These are phyloP conservation scores for Phytophthora macrochlamydospora DNA, from an alignment of 352 stramenopile species.

Conservation along the genomic window DNA sequence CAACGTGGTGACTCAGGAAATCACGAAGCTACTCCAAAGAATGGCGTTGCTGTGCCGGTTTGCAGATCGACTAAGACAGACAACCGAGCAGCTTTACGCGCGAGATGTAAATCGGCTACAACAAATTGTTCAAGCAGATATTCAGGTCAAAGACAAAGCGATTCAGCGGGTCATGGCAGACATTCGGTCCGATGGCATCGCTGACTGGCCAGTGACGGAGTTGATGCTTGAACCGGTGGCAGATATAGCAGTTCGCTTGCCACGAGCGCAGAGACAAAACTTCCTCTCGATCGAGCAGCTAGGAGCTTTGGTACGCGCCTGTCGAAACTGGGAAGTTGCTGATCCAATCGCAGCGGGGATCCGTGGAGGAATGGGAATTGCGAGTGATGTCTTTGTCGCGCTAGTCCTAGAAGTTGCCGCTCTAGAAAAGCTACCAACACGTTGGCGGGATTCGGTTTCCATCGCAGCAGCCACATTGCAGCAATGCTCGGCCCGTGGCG, in stretches of 20 bases:
- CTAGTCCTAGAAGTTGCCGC: slow-evolving; percentile 37
- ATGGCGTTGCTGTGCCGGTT: slow-evolving; percentile 43
- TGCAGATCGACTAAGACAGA: slow-evolving; percentile 33
- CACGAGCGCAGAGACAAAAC: slow-evolving; percentile 20
- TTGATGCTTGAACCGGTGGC: slow-evolving; percentile 5
- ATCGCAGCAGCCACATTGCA: slow-evolving; percentile 43
- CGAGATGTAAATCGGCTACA: slow-evolving; percentile 26
- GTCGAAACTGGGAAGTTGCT: slow-evolving; percentile 17
- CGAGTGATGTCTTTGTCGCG: slow-evolving; percentile 43
- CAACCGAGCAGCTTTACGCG: slow-evolving; percentile 27
- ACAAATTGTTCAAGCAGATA: slow-evolving; percentile 32
- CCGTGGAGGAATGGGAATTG: slow-evolving; percentile 9
- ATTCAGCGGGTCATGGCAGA: slow-evolving; percentile 31
- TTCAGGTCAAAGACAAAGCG: slow-evolving; percentile 36
- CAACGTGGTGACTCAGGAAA: slow-evolving; percentile 28
- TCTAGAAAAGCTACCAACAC: slow-evolving; percentile 36
- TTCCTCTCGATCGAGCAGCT: slow-evolving; percentile 37
- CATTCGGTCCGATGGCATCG: slow-evolving; percentile 12
- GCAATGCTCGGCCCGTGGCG: slow-evolving; percentile 10
- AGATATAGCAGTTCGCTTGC: slow-evolving; percentile 10
- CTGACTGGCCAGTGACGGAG: slow-evolving; percentile 27
- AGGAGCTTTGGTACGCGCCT: slow-evolving; percentile 16
- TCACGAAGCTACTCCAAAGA: slow-evolving; percentile 34
- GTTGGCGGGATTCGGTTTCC: slow-evolving; percentile 39
- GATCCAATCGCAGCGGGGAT: slow-evolving; percentile 12